phyloP scores from a whole-genome alignment of 805 yeast species.

The Candida vaughaniae region DNA sequence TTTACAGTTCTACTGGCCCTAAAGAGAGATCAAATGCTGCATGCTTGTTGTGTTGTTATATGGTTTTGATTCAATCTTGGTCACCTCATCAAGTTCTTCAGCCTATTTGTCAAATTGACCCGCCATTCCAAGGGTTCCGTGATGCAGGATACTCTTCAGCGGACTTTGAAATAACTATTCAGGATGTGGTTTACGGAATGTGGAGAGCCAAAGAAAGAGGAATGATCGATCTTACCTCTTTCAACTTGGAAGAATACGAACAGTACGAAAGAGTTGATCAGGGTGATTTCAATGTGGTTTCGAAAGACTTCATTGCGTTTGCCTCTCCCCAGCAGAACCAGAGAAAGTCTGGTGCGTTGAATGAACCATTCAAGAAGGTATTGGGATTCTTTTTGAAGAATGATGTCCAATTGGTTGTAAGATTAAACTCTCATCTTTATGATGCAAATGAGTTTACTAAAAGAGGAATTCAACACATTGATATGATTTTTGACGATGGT shows the following conservation, averaged over 20 bases:
- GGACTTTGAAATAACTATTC: constrained; percentile 89
- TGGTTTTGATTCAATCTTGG: constrained; percentile 95
- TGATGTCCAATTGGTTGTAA: constrained; percentile 84
- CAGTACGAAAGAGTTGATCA: constrained; percentile 93
- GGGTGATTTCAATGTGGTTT: constrained; percentile 90
- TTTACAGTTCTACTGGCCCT: constrained; percentile 81
- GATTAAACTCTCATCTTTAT: constrained; percentile 89
- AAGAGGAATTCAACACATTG: constrained; percentile 83
- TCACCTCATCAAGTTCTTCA: constrained; percentile 97
- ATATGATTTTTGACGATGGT: constrained; percentile 97
- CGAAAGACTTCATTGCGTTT: constrained; percentile 94
- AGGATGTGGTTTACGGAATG: constrained; percentile 92
- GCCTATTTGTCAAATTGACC: constrained; percentile 87
- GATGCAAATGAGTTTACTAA: constrained; percentile 81
- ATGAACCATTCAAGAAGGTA: constrained; percentile 80
- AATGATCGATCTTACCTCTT: constrained; percentile 79
- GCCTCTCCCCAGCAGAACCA: constrained; percentile 85
- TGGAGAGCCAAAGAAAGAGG: constrained; percentile 97
- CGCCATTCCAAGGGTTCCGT: constrained; percentile 91
- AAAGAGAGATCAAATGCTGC: constrained; percentile 91
- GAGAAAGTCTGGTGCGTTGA: constrained; percentile 48
- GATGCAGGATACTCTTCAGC: constrained; percentile 98
- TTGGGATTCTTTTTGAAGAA: constrained; percentile 69
- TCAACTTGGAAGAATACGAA: constrained; percentile 92
- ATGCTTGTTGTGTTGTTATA: constrained; percentile 88